phyloP scores from a whole-genome alignment of 352 stramenopile genomes.

The Phytophthora tentaculata region DNA sequence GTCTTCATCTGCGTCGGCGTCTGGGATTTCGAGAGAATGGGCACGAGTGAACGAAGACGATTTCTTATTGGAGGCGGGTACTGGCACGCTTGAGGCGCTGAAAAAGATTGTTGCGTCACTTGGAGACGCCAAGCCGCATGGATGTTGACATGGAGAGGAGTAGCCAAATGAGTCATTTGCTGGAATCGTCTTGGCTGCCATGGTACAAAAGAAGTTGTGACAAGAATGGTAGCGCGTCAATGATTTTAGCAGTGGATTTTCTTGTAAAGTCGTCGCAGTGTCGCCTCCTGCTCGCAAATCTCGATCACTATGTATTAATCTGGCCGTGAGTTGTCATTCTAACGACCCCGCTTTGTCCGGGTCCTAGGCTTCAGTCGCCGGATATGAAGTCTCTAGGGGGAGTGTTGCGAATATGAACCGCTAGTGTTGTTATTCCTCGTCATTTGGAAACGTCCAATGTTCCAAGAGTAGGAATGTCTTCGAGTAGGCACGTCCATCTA shows the following conservation, averaged over 20 bases:
- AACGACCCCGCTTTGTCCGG: background rate
- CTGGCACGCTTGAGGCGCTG: background rate
- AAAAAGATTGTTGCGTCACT: background rate
- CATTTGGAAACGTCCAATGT: no score
- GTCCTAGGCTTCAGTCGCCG: no score
- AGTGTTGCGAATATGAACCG: background rate
- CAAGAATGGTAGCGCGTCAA: background rate
- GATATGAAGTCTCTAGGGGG: no score
- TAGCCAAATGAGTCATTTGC: background rate
- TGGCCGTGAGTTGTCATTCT: background rate
- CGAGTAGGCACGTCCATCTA: no score
- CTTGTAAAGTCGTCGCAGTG: background rate
- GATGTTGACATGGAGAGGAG: background rate
- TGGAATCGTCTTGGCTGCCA: background rate
- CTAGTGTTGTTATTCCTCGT: background rate
- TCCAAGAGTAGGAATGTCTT: no score
- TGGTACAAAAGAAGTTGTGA: background rate
- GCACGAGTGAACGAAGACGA: background rate
- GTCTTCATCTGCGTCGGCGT: background rate
- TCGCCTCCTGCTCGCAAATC: background rate
- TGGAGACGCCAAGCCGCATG: background rate
- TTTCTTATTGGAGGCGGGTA: background rate
- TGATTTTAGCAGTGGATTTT: background rate
- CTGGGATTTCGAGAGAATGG: background rate
- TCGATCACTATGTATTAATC: background rate